Base-by-base conservation (phyloP, 108 stramenopile species). In the Parietichytrium sp. region DNA sequence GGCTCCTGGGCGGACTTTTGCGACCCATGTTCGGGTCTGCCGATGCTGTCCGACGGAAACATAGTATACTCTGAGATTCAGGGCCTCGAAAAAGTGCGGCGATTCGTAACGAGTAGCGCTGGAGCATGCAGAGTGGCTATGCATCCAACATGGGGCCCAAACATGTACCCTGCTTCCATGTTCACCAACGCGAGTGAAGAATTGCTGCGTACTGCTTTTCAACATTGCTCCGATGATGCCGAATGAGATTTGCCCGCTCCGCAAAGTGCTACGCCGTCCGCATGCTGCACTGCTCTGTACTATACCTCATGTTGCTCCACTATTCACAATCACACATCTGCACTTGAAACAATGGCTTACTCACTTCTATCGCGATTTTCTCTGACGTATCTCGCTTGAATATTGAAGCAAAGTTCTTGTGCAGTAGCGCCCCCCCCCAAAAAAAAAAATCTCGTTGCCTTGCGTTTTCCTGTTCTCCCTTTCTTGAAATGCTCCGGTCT, bases 121-220 rank as follows among this genome's bases (percentile, higher is more conserved):
- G 61, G 61, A 33, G 6, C 16, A 7, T 72, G 61, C 1, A 33
- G 45, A 13, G 20, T 72, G 8, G 61, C 61, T 0, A 33, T 72
- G 10, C 61, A 72, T n/a, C 61, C 61, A 27, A 7, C 6, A 23
- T 72, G 61, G 61, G 61, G 61, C 42, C 38, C 36, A 42, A 45
- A 42, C 42, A 72, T 72, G 61, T 72, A 72, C 61, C 61, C 61
- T 72, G 61, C 61, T 10, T 45, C 61, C 29, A 72, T 72, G 61
- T 72, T 72, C 2, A 72, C 61, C 1, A 25, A 23, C 29, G 61
- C 61, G 10, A 33, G 38, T 20, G 45, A 3, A 3, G 61, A 72
- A 15, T 1, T 3, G 1, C 38, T 72, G n/a, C 8, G 61, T 72
- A 7, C 23, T 45, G 6, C 23, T 72, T 6, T 12, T 54, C 25